Evolutionary conservation across 768 basidiomycete species (phyloP), one percentile per base, ranked within the genome.

Genomic region (Termitomyces sp.): DNA sequence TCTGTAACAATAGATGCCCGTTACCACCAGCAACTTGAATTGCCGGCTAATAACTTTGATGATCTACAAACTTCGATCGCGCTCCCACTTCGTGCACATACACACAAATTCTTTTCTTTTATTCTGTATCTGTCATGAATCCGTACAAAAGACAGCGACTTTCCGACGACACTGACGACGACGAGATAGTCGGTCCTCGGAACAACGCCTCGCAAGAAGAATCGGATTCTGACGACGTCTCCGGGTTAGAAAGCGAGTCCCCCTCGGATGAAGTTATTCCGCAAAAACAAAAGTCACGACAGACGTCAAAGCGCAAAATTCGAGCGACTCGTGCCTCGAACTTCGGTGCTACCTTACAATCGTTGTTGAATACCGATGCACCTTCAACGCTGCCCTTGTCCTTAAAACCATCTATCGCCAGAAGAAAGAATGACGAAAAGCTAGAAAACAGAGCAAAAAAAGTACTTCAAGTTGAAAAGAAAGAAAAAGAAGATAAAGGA

Each of bases 251-350:
- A 62, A 58, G 58, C 53, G 65, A 68, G 51, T 75, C 72, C 64
- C 86, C 84, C 20, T 85, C 83, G 9, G 86, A 88, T 63, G 87
- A 91, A 67, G 83, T 78, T 16, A 74, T 72, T 3, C 68, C 81
- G 52, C 81, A 83, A 64, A 72, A 69, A 44, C 68, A 73, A 67
- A 93, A 92, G 70, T 93, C 91, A 16, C 85, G 81, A 56, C 87
- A 91, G 70, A 94, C 91, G 0, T 72, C 82, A 53, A 94, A 94
- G 71, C 82, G 92, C 64, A 94, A 93, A 79, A 81, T 88, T 33
- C 79, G 92, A 56, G 92, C 92, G 24, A 90, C 90, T 6, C 84
- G 82, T 56, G 79, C 87, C 18, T 81, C 84, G 32, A 82, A 82
- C 55, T 94, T 94, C 65, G 92, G 90, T 59, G 78, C 81, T 46